Evolutionary conservation across 306 rosid species (phyloP), one percentile per base, ranked within the genome.

Genomic region (Casuarina cunninghamiana): DNA sequence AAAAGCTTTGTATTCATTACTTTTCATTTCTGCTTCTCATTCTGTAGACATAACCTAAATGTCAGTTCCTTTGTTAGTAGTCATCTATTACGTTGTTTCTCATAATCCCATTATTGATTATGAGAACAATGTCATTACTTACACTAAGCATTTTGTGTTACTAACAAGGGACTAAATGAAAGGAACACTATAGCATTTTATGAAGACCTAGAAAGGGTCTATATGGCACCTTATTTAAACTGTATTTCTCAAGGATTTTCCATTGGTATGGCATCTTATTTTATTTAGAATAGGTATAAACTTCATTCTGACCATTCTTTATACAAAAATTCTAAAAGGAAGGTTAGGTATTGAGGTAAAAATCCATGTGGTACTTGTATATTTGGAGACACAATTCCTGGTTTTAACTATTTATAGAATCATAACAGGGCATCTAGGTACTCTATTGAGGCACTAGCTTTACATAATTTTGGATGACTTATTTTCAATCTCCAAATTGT

Each of bases 91-190:
- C 13, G 55, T 66, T 73, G 42, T 72, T n/a, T 44, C 82, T 54
- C 49, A 69, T 68, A n/a, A 76, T 75, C 38, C 15, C 44, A 17
- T 44, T 58, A 53, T 84, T 75, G 68, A 53, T 67, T 79, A 69
- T 93, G 90, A 95, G 87, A 88, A 82, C 85, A 92, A 88, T 49
- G 90, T 87, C 42, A 85, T 90, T 65, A 97, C 97, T 35, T 94
- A 97, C 86, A 91, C 98, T 70, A 94, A 94, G 84, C 98, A 94
- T 89, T 94, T 92, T 88, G 93, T 92, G 97, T 97, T 65, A 92
- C 98, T 6, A 75, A 89, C 21, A 86, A 88, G 78, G 98, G 98
- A 76, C 44, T 81, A 70, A 90, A 94, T 78, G 97, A 94, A 76
- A 97, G 97, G 75, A 79, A 92, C 82, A 90, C 98, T 39, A 35